These are phyloP conservation scores for Platanus orientalis DNA, from an alignment of 164 flowering plant species.

Conservation along the genomic window DNA sequence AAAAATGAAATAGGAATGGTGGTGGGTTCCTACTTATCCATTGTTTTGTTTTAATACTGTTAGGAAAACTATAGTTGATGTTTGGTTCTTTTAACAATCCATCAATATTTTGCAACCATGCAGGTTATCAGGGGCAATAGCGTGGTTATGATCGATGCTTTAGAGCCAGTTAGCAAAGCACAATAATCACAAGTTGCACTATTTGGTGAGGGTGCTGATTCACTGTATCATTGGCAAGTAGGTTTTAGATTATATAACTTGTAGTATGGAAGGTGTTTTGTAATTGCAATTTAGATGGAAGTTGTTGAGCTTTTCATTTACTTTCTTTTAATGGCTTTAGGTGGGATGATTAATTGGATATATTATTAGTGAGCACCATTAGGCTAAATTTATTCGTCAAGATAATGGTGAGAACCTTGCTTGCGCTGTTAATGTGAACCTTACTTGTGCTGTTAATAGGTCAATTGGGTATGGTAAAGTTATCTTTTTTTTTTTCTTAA, in stretches of 20 bases:
- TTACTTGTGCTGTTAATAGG: too few relatives aligned
- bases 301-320: constrained; percentile 2
- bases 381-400: too few relatives aligned
- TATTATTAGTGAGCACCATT: too few relatives aligned
- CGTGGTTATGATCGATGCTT: constrained; percentile 20
- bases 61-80: too few relatives aligned
- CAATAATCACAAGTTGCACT: constrained; percentile 7
- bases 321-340: too few relatives aligned
- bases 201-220: not conserved
- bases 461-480: too few relatives aligned
- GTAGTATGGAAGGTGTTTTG: not conserved
- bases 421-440: too few relatives aligned
- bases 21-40: constrained; percentile 36
- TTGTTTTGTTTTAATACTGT: not conserved
- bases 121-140: constrained; percentile 25
- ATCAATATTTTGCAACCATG: too few relatives aligned
- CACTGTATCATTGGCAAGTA: too few relatives aligned
- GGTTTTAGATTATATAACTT: not conserved
- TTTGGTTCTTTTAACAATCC: not conserved
- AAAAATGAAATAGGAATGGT: constrained; percentile 77
- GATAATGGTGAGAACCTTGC: too few relatives aligned
- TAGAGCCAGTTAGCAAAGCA: constrained; percentile 14
- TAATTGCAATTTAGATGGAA: not conserved
- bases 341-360: too few relatives aligned
- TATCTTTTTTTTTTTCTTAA: too few relatives aligned